A percentile compares a stretch with the other conserved stretches of the same genome.
phyloP scores from a whole-genome alignment of 345 rosid genomes.

The Brassica carinata region DNA sequence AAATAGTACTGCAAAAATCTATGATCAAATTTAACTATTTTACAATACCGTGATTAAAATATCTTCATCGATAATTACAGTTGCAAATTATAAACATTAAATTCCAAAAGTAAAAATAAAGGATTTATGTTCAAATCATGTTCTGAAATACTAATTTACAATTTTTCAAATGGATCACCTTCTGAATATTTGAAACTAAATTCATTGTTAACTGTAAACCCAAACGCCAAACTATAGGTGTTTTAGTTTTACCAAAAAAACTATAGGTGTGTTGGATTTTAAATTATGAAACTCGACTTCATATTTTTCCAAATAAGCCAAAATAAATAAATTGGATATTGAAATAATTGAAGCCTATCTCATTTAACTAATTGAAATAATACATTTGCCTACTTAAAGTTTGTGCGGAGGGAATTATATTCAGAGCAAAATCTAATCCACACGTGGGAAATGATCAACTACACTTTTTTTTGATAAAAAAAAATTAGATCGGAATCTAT shows the following conservation, averaged over 20 bases:
- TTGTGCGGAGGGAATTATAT: neutral
- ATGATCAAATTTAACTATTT: neutral
- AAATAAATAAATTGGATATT: too few species aligned
- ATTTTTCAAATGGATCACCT: neutral
- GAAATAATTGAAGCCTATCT: neutral
- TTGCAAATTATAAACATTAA: neutral
- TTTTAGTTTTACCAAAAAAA: neutral
- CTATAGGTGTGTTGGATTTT: too few species aligned
- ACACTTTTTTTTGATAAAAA: too few species aligned
- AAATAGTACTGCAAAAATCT: neutral
- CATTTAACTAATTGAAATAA: neutral
- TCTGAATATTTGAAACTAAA: neutral
- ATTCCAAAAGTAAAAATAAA: neutral
- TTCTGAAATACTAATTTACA: neutral
- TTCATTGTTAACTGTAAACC: neutral
- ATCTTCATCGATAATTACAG: neutral
- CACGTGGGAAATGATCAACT: neutral
- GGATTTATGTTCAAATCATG: neutral
- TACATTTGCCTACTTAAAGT: too few species aligned
- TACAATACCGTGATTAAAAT: neutral
- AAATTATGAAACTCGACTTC: too few species aligned
- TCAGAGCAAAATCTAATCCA: neutral
- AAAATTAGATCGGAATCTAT: too few species aligned
- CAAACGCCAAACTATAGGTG: neutral
- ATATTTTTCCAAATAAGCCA: too few species aligned